These are phyloP conservation scores for Fusarium globosum DNA, from an alignment of 2,329 filamentous ascomycete genomes.

Conservation along the genomic window DNA sequence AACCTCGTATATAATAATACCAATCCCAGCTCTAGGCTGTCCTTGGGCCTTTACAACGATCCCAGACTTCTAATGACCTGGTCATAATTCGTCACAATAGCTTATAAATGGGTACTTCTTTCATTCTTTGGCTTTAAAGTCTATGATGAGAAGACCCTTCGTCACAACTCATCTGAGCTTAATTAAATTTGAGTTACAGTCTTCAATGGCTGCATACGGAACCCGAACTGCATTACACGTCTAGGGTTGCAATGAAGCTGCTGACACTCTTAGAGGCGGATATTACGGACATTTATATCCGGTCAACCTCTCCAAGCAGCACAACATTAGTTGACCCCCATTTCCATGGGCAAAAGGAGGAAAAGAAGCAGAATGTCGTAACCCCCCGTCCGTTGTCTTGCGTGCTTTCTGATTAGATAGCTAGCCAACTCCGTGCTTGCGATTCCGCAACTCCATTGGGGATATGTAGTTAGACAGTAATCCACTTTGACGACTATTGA, in stretches of 20 bases:
- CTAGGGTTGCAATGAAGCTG: not conserved
- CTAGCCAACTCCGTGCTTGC: not conserved
- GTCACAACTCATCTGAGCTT: not conserved
- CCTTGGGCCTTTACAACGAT: not conserved
- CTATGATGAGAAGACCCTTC: not conserved
- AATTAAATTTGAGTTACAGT: not conserved
- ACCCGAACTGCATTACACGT: not conserved
- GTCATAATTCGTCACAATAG: not conserved
- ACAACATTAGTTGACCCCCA: conserved; percentile 19
- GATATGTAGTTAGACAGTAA: conserved; percentile 11
- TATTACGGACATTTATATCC: conserved; percentile 27
- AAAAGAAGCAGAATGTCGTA: conserved; percentile 1
- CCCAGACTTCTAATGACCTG: not conserved
- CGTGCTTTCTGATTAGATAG: conserved; percentile 28
- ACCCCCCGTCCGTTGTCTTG: not conserved
- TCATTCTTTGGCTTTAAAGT: not conserved
- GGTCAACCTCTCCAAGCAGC: not conserved
- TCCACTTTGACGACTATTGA: conserved; percentile 8
- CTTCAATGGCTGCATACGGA: not conserved
- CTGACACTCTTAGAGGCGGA: not conserved
- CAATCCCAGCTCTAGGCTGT: not conserved
- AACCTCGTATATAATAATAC: too few species aligned
- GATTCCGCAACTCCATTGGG: conserved; percentile 24
- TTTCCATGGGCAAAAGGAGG: conserved; percentile 1
- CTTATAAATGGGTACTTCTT: not conserved